Percentiles rank a stretch among this genome's conserved stretches.
Conservation (phyloP, 2,329 filamentous ascomycete genomes). For the Fusarium sp. region DNA sequence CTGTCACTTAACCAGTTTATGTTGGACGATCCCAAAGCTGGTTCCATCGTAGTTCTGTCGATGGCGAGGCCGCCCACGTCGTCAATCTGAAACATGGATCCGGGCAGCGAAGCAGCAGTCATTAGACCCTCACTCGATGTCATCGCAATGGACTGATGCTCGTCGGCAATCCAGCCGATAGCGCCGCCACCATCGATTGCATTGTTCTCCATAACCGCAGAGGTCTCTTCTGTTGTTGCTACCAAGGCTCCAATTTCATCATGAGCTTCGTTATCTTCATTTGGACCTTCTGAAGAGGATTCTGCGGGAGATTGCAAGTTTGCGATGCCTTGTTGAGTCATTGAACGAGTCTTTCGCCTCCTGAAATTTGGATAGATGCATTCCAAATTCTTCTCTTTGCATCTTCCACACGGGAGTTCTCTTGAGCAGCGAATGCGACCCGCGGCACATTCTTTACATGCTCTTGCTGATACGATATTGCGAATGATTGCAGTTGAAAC, state of each 20-base stretch:
- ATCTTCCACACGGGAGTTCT: slow-evolving; percentile 27
- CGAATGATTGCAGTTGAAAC: background rate
- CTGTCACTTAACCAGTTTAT: slow-evolving; percentile 21
- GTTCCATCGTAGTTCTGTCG: background rate
- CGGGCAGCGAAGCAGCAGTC: background rate
- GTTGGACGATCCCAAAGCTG: background rate
- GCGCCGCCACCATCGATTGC: background rate
- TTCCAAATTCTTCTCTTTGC: slow-evolving; percentile 10
- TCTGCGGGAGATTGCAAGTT: background rate
- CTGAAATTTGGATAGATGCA: slow-evolving; percentile 19
- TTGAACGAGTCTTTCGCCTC: slow-evolving; percentile 6
- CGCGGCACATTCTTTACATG: slow-evolving; percentile 30
- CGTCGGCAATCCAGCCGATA: background rate
- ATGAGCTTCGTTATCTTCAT: background rate
- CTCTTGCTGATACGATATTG: slow-evolving; percentile 12
- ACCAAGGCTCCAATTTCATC: background rate
- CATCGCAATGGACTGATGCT: background rate
- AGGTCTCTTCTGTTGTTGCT: background rate
- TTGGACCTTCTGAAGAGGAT: background rate
- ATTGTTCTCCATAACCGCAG: background rate
- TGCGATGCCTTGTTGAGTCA: background rate
- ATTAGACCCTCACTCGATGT: background rate
- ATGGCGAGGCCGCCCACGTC: slow-evolving; percentile 3
- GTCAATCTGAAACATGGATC: slow-evolving; percentile 10
- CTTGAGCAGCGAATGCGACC: slow-evolving; percentile 35